phyloP scores from a whole-genome alignment of 176 grass and related monocot genomes.

The Themeda triandra region DNA sequence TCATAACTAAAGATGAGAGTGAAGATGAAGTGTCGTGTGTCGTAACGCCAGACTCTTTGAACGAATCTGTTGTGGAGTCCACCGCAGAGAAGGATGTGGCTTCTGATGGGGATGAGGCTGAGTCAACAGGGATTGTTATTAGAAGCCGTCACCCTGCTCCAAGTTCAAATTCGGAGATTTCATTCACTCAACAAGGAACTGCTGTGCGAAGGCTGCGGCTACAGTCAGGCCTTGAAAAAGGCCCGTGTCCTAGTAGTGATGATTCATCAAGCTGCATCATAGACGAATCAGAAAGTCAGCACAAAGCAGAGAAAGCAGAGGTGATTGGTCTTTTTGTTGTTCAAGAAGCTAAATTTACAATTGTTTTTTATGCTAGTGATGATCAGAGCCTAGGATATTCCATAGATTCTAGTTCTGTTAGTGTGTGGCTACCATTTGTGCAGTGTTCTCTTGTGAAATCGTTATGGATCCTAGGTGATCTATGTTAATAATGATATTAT shows the following conservation, averaged over 20 bases:
- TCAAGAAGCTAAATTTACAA: neutral
- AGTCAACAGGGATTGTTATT: constrained; percentile 41
- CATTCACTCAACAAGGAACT: constrained; percentile 29
- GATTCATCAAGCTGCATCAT: constrained; percentile 33
- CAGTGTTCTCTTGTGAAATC: neutral
- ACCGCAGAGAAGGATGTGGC: constrained; percentile 23
- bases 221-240: constrained; percentile 16
- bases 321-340: constrained; percentile 21
- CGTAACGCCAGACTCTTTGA: constrained; percentile 8
- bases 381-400: neutral
- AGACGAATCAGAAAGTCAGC: neutral
- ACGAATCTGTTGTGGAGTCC: constrained; percentile 23
- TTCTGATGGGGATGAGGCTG: constrained; percentile 14
- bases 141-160: neutral
- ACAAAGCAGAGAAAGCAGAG: constrained; percentile 15
- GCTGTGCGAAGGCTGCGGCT: constrained; percentile 31
- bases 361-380: neutral
- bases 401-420: neutral
- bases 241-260: neutral
- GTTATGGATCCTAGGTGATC: neutral
- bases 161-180: constrained; percentile 31
- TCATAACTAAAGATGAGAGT: neutral
- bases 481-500: neutral
- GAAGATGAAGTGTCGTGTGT: constrained; percentile 35
- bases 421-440: neutral